Evolutionary conservation across 495 filamentous ascomycete genomes (phyloP).

Genomic region (Cudoniella acicularis): DNA sequence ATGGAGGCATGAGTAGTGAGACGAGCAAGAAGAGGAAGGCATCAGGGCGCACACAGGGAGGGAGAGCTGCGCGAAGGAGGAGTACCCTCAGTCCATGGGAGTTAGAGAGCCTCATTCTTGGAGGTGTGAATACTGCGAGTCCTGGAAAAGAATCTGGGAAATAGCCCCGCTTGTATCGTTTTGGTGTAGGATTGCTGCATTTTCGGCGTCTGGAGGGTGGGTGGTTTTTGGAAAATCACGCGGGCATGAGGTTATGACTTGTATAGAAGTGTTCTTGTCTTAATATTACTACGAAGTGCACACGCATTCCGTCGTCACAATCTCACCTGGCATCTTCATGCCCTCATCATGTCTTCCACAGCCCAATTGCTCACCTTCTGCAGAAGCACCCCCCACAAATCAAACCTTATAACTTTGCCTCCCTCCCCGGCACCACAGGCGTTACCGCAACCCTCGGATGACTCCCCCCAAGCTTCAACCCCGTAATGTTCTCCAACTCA

Average conservation of each 20-base stretch:
- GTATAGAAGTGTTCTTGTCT: not conserved
- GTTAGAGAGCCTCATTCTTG: slow-evolving; percentile 56
- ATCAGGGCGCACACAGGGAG: slow-evolving; percentile 12
- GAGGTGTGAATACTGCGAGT: slow-evolving; percentile 12
- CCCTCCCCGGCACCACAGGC: not conserved
- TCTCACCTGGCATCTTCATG: not conserved
- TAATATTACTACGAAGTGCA: not conserved
- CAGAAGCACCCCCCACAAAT: not conserved
- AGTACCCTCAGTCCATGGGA: slow-evolving; percentile 74
- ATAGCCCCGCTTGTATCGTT: not conserved
- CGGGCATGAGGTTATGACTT: not conserved
- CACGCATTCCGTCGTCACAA: not conserved
- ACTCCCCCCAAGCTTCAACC: slow-evolving; percentile 34
- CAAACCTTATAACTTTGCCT: not conserved
- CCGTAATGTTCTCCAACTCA: slow-evolving; percentile 47
- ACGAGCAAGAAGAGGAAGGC: slow-evolving; percentile 25
- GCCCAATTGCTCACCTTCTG: no score
- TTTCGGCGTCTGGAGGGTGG: not conserved
- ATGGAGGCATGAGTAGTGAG: slow-evolving; percentile 37
- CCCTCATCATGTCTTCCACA: not conserved
- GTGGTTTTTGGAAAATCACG: not conserved
- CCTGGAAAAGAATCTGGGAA: slow-evolving; percentile 5
- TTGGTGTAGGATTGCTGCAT: not conserved
- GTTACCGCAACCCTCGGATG: slow-evolving; percentile 23
- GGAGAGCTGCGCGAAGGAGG: slow-evolving; percentile 49